Percentiles rank a stretch among this genome's conserved stretches.
These are phyloP conservation scores for Arctostaphylos glauca DNA, from an alignment of 148 eudicot species.

Conservation along the genomic window DNA sequence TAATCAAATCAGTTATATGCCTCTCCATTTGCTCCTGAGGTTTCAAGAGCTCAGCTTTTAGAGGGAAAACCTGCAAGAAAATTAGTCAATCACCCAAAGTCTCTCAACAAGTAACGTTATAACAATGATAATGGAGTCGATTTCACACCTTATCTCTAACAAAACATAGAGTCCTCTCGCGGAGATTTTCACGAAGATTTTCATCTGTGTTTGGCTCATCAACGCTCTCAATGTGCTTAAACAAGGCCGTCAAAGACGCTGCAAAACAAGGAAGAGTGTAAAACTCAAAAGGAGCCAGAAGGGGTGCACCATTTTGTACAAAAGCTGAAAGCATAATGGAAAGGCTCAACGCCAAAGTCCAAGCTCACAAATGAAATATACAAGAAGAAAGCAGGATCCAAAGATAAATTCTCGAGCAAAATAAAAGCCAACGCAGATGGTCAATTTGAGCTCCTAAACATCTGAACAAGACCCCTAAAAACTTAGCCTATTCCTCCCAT, in stretches of 20 bases:
- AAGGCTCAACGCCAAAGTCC: conserved; percentile 2
- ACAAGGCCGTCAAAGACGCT: conserved; percentile 90
- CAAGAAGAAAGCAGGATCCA: neutral
- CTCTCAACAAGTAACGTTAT: neutral
- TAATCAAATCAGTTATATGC: conserved; percentile 90
- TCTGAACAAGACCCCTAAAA: neutral
- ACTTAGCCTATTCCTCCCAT: neutral
- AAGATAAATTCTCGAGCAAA: neutral
- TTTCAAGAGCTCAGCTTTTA: conserved; percentile 82
- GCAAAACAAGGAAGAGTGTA: conserved; percentile 25
- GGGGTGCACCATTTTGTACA: neutral
- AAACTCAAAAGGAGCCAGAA: neutral
- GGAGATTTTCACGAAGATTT: conserved; percentile 78
- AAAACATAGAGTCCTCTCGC: conserved; percentile 78
- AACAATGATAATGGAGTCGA: conserved; percentile 10
- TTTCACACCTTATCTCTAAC: conserved; percentile 81
- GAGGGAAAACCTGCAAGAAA: conserved; percentile 76
- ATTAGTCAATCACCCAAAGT: neutral
- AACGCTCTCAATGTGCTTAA: conserved; percentile 76
- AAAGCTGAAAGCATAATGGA: neutral
- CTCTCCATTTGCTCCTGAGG: conserved; percentile 97
- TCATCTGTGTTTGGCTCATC: conserved; percentile 82
- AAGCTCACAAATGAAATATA: neutral
- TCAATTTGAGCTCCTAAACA: neutral
- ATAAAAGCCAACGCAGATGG: neutral